A percentile compares a stretch with the other conserved stretches of the same genome.
Conservation (phyloP, 177 flowering plant species). For the Telopea speciosissima region DNA sequence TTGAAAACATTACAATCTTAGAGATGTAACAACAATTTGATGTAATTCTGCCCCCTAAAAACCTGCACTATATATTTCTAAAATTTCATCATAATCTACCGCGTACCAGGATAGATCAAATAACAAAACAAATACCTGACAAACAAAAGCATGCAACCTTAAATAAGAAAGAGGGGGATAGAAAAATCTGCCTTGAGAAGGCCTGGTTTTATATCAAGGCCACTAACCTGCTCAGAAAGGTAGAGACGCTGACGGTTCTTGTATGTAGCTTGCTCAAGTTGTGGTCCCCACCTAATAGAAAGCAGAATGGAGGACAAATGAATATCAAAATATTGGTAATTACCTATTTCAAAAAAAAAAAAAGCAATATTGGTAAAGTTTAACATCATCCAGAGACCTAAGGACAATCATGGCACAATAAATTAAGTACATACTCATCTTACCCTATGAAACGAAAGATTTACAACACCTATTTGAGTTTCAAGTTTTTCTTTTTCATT, state of each 20-base stretch:
- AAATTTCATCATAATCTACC: neutral
- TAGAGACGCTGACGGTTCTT: conserved; percentile 93
- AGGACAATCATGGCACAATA: no score
- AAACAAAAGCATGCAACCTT: neutral
- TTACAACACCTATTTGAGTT: no score
- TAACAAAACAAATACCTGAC: neutral
- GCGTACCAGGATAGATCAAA: neutral
- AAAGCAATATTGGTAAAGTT: neutral
- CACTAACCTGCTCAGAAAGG: conserved; percentile 79
- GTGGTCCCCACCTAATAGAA: conserved; percentile 81
- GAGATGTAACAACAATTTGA: neutral
- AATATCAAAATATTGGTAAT: neutral
- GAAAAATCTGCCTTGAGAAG: neutral
- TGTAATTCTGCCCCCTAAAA: neutral
- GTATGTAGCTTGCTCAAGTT: conserved; percentile 81
- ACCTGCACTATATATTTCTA: neutral
- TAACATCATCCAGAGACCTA: neutral
- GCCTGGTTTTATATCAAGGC: neutral
- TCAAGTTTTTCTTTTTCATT: no score
- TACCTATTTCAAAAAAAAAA: no score
- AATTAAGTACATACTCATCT: no score
- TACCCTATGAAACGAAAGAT: neutral
- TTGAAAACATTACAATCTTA: neutral
- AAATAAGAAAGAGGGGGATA: neutral
- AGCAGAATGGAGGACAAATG: neutral